These are phyloP conservation scores for Trifolium pratense DNA, from an alignment of 306 rosid species.

Conservation along the genomic window DNA sequence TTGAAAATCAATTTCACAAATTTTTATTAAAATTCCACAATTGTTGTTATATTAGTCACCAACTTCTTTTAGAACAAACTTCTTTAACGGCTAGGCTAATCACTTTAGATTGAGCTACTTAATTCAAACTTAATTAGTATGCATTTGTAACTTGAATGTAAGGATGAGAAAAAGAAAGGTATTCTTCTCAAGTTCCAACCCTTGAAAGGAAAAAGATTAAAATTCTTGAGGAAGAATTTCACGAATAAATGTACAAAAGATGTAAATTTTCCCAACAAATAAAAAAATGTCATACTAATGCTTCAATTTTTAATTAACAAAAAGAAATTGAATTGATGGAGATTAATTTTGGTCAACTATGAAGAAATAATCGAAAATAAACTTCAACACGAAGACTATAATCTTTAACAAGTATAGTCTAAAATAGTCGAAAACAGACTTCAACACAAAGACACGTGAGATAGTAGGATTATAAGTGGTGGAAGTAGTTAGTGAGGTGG, in stretches of 20 bases:
- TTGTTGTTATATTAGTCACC: background rate
- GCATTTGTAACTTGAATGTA: background rate
- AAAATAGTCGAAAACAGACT: too few relatives aligned
- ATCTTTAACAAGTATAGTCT: too few relatives aligned
- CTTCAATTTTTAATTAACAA: background rate
- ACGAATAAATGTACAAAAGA: too few relatives aligned
- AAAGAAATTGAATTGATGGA: background rate
- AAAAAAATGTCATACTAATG: background rate
- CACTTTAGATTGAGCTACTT: background rate
- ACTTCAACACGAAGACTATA: too few relatives aligned
- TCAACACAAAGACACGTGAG: too few relatives aligned
- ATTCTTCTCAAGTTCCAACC: background rate
- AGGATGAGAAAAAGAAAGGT: background rate
- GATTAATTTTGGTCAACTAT: too few relatives aligned
- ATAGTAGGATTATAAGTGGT: too few relatives aligned
- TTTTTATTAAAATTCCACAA: too few relatives aligned
- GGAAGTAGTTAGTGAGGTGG: too few relatives aligned
- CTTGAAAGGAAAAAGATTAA: background rate
- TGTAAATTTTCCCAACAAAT: background rate
- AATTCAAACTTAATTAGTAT: background rate
- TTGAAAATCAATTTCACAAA: too few relatives aligned
- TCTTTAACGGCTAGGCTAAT: background rate
- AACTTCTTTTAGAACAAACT: background rate
- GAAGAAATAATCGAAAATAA: too few relatives aligned
- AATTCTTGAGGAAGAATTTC: too few relatives aligned